Evolutionary conservation across 2,329 filamentous ascomycete genomes (phyloP).

Genomic region (Diaporthe amygdali): DNA sequence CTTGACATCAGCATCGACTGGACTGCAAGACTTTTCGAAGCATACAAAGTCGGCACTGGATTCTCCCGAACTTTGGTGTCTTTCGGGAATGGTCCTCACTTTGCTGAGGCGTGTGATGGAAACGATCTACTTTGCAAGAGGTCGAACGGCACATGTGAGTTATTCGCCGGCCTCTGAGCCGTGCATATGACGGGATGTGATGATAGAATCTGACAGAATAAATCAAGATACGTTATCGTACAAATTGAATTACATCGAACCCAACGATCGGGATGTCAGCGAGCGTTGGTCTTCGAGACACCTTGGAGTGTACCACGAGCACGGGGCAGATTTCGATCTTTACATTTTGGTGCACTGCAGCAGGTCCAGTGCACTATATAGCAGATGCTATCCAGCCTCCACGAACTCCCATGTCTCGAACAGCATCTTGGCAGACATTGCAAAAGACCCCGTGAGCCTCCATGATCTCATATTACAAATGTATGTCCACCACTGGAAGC

Average conservation of each 20-base stretch:
- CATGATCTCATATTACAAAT: conserved; percentile 18
- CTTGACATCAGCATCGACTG: conserved; percentile 12
- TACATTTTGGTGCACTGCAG: conserved; percentile 23
- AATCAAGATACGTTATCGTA: conserved; percentile 18
- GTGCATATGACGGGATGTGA: not conserved
- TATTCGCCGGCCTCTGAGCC: not conserved
- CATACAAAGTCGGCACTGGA: conserved; percentile 11
- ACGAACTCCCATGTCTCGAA: not conserved
- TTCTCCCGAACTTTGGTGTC: conserved; percentile 20
- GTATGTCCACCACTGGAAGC: conserved; percentile 24
- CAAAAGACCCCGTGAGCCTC: not conserved
- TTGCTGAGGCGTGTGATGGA: conserved; percentile 24
- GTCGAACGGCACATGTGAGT: not conserved
- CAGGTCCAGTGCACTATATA: conserved; percentile 9
- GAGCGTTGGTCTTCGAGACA: conserved; percentile 25
- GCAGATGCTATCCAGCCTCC: not conserved
- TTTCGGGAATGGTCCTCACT: conserved; percentile 24
- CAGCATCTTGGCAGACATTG: not conserved
- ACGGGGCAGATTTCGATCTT: conserved; percentile 9
- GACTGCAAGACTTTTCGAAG: conserved; percentile 5
- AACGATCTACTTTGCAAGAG: conserved; percentile 3
- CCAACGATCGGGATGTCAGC: not conserved
- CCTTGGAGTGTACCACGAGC: conserved; percentile 26
- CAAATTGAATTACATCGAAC: conserved; percentile 26
- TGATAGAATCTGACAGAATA: not conserved